Evolutionary conservation across 345 rosid species (phyloP).

Genomic region (Gossypioides kirkii): DNA sequence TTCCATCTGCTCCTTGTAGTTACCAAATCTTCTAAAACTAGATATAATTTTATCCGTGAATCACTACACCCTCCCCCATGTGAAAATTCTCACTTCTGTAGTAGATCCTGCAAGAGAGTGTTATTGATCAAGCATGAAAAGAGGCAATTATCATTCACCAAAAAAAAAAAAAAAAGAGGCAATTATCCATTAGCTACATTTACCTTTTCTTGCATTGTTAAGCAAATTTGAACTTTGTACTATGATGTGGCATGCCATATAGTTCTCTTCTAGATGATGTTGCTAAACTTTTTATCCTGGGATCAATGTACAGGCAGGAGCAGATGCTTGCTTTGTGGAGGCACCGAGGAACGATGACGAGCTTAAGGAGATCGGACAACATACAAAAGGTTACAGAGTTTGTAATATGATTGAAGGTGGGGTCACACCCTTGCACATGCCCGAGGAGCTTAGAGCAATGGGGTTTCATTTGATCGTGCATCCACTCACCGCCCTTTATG

Average conservation of each 20-base stretch:
- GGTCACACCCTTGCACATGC: slow-evolving; percentile 41
- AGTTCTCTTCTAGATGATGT: neutral
- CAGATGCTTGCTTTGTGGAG: slow-evolving; percentile 51
- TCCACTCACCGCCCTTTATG: slow-evolving; percentile 34
- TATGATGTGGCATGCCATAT: neutral
- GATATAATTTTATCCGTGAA: no score
- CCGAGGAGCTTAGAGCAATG: slow-evolving; percentile 47
- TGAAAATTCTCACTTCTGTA: neutral
- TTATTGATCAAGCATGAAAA: neutral
- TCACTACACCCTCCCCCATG: neutral
- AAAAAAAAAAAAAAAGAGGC: no score
- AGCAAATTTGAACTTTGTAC: neutral
- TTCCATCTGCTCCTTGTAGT: neutral
- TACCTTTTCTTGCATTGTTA: neutral
- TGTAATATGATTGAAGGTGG: slow-evolving; percentile 58
- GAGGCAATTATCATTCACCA: neutral
- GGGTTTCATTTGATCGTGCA: slow-evolving; percentile 40
- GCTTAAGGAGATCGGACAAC: slow-evolving; percentile 35
- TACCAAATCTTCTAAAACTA: neutral
- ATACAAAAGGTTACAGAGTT: slow-evolving; percentile 39
- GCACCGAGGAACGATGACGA: slow-evolving; percentile 46
- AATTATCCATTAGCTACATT: neutral
- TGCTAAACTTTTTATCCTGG: neutral
- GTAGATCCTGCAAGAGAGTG: neutral
- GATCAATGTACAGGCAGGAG: slow-evolving; percentile 32